Percentiles rank a stretch among this genome's conserved stretches.
Conservation (phyloP, 2,329 filamentous ascomycete species). For the Claviceps purpurea region DNA sequence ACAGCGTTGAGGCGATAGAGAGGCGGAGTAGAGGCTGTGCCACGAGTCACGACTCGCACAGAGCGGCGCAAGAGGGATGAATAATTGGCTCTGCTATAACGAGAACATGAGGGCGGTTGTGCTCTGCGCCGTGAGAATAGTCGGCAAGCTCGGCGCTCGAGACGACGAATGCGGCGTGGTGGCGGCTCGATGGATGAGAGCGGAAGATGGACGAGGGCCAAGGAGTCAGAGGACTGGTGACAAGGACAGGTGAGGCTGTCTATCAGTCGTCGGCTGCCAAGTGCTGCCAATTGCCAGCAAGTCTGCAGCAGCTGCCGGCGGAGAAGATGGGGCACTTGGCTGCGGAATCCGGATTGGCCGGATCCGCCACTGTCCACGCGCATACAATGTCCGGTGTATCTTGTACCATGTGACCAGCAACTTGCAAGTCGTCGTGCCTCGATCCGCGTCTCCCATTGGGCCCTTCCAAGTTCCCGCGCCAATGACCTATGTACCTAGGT, state of each 20-base stretch:
- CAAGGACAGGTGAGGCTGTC: not conserved
- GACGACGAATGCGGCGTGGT: not conserved
- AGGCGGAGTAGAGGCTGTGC: not conserved
- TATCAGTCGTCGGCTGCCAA: not conserved
- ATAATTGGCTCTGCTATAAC: slow-evolving; percentile 21
- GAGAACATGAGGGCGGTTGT: slow-evolving; percentile 17
- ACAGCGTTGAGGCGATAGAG: not conserved
- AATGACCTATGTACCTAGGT: too few species aligned
- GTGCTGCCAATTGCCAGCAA: not conserved
- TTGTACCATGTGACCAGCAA: not conserved
- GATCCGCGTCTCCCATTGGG: not conserved
- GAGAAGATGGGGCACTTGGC: not conserved
- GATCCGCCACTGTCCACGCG: not conserved
- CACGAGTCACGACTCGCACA: slow-evolving; percentile 2
- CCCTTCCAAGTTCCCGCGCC: not conserved
- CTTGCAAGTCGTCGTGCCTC: not conserved
- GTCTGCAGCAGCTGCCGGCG: not conserved
- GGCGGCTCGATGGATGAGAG: not conserved
- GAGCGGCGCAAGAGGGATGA: slow-evolving; percentile 3
- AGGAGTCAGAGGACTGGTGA: not conserved
- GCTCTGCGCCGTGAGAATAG: not conserved
- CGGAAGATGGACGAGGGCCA: not conserved
- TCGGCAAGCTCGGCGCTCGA: not conserved
- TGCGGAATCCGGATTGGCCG: not conserved
- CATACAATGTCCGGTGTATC: not conserved